Percentiles rank a stretch among this genome's conserved stretches.
Evolutionary conservation across 495 filamentous ascomycete genomes (phyloP).

Genomic region (Penicillium macrosclerotiorum): DNA sequence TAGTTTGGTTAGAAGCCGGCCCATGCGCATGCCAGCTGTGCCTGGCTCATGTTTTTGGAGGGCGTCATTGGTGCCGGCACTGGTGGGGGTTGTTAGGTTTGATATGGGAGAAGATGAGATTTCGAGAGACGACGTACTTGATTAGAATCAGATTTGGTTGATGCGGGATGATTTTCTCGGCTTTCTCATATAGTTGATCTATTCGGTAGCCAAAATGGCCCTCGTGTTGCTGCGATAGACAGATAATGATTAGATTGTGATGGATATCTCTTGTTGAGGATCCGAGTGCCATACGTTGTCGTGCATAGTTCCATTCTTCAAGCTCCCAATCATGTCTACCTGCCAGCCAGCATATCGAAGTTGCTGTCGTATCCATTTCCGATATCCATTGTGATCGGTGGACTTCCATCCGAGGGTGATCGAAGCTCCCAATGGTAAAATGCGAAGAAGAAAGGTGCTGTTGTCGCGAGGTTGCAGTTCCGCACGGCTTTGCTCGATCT

Average conservation of each 20-base stretch:
- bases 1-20: conserved; percentile 34
- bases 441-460: conserved; percentile 33
- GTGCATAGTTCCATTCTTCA: conserved; percentile 43
- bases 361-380: conserved; percentile 39
- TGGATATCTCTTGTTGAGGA: background rate
- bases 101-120: background rate
- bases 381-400: conserved; percentile 53
- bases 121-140: conserved; percentile 20
- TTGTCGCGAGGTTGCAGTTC: conserved; percentile 6
- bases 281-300: conserved; percentile 37
- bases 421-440: conserved; percentile 57
- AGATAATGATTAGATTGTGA: background rate
- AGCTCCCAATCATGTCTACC: conserved; percentile 53
- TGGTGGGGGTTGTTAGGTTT: conserved; percentile 5
- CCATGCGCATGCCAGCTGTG: conserved; percentile 27
- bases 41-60: conserved; percentile 30
- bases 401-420: conserved; percentile 55
- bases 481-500: background rate
- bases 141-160: conserved; percentile 52
- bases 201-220: conserved; percentile 49
- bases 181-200: conserved; percentile 40
- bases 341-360: conserved; percentile 35
- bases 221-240: conserved; percentile 38
- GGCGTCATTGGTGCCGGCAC: conserved; percentile 51
- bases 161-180: conserved; percentile 22